Conservation (phyloP, 78 protist species). For the Capsaspora owczarzaki region DNA sequence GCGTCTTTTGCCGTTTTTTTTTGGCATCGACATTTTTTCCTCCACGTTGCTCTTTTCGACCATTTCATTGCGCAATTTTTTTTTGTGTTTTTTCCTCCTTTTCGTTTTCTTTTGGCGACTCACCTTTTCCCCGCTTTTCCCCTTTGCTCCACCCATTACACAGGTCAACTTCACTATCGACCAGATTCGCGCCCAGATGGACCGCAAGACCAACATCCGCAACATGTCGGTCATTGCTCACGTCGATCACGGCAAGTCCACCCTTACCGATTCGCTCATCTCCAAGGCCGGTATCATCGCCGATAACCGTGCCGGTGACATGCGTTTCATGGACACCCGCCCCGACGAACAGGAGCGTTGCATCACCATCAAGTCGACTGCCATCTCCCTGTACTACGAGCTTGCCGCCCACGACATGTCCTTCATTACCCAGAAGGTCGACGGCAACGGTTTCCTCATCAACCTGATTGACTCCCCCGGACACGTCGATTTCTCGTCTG, state of each 20-base stretch:
- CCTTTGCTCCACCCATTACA: no score
- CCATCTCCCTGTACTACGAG: constrained; percentile 87
- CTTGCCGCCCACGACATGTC: constrained; percentile 41
- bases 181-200: constrained; percentile 89
- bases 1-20: no score
- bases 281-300: constrained; percentile 98
- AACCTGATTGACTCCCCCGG: constrained; percentile 98
- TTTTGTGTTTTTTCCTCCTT: no score
- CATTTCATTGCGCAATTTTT: no score
- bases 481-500: constrained; percentile 97
- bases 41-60: no score
- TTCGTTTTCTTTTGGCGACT: no score
- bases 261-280: constrained; percentile 97
- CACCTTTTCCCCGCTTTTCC: no score
- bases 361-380: constrained; percentile 99
- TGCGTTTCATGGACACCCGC: constrained; percentile 93
- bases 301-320: constrained; percentile 87
- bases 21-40: no score
- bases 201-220: constrained; percentile 81
- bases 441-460: constrained; percentile 75
- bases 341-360: constrained; percentile 96
- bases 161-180: constrained; percentile 70
- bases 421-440: constrained; percentile 18
- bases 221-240: constrained; percentile 97
- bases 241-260: constrained; percentile 94